Base-by-base conservation (phyloP, 805 yeast species). In the Alloascoidea africana region DNA sequence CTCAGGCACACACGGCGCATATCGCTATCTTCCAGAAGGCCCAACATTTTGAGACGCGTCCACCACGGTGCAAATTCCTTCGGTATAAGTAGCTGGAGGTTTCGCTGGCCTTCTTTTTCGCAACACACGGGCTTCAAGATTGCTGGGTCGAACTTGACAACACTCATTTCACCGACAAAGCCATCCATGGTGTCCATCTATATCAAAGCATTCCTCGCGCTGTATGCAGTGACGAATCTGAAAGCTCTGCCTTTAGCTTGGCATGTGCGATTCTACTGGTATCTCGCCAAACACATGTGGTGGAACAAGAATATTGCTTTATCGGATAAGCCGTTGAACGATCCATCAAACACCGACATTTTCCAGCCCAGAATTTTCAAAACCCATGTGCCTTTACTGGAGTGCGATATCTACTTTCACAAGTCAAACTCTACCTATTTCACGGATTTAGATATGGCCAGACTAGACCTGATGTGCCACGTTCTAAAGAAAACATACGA, bases 401-500 rank as follows among this genome's bases (percentile, higher is more conserved):
- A 87, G 52, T 75, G 84, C 51, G 96, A 87, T 55, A 70, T 82
- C 61, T 84, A 84, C 51, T 48, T 85, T 36, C 97, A 87, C 62
- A 89, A 87, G 60, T 73, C 80, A 40, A 89, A 89, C 54, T 75
- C 89, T 4, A 80, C 94, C 1, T 89, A 87, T 56, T 79, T 81
- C 49, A 59, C 65, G 14, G 96, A 87, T 46, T 61, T 84, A 52
- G 96, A 87, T 52, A 64, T 85, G 43, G 74, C 83, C 2, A 71
- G 96, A 51, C 65, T 81, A 4, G 72, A 74, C 40, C 55, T 77
- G 39, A 59, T 85, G 59, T 57, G 70, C 16, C 54, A 59, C 34
- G 57, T 73, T 3, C 70, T 87, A 47, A 76, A 72, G 47, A 67
- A 66, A 44, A 60, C 73, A 40, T 73, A 77, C 47, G 52, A 60